Base-by-base conservation (phyloP, 1,284 basidiomycete genomes). In the Apiotrichum laibachii region DNA sequence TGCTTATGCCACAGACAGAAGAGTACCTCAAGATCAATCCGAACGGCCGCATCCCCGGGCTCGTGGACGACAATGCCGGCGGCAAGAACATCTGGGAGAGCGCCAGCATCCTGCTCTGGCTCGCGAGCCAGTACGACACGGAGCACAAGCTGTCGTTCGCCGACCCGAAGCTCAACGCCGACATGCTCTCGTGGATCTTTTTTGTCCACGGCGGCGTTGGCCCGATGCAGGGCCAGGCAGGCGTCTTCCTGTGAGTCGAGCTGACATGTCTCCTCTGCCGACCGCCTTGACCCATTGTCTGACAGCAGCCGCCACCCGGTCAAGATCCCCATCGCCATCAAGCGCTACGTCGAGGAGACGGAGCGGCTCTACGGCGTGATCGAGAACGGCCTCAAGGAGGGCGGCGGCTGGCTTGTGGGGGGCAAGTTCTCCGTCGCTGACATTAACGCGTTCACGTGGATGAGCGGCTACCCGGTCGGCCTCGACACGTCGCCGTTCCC, bases 141-240 rank as follows among this genome's bases (percentile, higher is more conserved):
- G 53, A 33, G 5, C n/a, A 18, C 18, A 21, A 9, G 35, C 35
- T 5, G 33, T 4, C 71, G 59, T 76, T 78, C 60, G 63, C 61
- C 59, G 81, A 85, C 13, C 72, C 78, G 72, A 82, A 82, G 64
- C 83, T 78, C 49, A 63, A 68, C 35, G 85, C 83, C 69, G 83
- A 86, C 72, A 80, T 84, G 73, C 68, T 88, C 21, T 87, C 88
- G 68, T 91, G 88, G 89, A 85, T 90, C 47, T 88, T 89, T 78
- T 91, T 88, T 64, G 81, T 82, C 46, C 73, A 77, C 47, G 73
- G 73, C 19, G 75, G 73, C 55, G 55, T 72, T 15, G 71, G 70
- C 37, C 72, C 73, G 19, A 75, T 75, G 71, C 66, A 72, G 55
- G 86, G 58, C 44, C 58, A 60, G 40, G 37, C 34, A 1, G 44